Base-by-base conservation (phyloP, 1,284 basidiomycete genomes). In the Ustilago shanxiensis region DNA sequence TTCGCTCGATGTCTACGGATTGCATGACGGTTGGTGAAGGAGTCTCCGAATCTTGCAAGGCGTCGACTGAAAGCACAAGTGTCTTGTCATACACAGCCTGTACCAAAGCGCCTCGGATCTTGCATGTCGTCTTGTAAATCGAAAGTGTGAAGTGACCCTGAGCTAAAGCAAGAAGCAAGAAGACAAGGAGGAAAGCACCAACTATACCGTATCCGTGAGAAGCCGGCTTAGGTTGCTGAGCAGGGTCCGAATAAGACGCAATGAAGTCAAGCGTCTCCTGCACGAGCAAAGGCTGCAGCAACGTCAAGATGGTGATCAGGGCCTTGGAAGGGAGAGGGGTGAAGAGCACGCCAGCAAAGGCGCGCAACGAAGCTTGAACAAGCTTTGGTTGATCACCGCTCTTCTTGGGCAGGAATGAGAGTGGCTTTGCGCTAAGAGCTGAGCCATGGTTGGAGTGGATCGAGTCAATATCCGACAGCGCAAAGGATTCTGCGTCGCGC, bases 1-100 rank as follows among this genome's bases (percentile, higher is more conserved):
- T 71, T 5, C 78, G 54, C 56, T 82, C 80, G 39, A 82, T 60
- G 31, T 82, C 80, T n/a, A 79, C 75, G 8, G 67, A 70, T 56
- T 76, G 74, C 31, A 81, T 58, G 16, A 62, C 72, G 1, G 72
- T 69, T 3, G 77, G 71, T 20, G 65, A 57, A 4, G 62, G 67
- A 5, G 67, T 60, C 10, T 67, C 76, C 6, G 54, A 18, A 9
- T 61, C 53, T 24, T 62, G 77, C 10, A 79, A 54, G 0, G 71
- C 63, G 16, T 66, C 72, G 16, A 72, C 39, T 28, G 79, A 72
- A 10, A 82, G 62, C 0, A 64, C 44, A 4, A 82, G 71, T 1
- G 64, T 64, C 58, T 82, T 82, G 31, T 54, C 59, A 29, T 76
- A 81, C 14, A 82, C 49, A 9, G 71, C 50, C 29, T 75, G 61